Evolutionary conservation across 1,284 basidiomycete species (phyloP), one percentile per base, ranked within the genome.

Genomic region (Schizopora paradoxa): DNA sequence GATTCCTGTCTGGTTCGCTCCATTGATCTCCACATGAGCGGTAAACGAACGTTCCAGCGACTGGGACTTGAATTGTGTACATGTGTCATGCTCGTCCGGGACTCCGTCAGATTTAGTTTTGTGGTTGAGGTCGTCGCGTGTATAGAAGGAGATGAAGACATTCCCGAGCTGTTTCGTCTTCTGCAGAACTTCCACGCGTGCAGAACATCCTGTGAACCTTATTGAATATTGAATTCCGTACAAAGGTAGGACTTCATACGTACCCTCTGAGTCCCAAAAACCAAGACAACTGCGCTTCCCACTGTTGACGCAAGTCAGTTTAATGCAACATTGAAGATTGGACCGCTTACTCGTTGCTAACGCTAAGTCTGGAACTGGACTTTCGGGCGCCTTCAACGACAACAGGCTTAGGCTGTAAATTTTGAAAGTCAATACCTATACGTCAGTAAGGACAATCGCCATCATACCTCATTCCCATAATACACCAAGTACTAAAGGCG

Each of bases 251-350:
- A n/a, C n/a, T n/a, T n/a, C n/a, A n/a, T n/a, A n/a, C n/a, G n/a
- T n/a, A n/a, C n/a, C n/a, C n/a, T n/a, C 51, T 72, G 72, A 0
- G 72, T 69, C 2, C 64, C 71, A 52, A 75, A 75, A 34, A 73
- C 66, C 28, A 72, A 29, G 11, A 73, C 57, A 10, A 70, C 57
- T 22, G 67, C 61, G 4, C 61, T 69, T 8, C 70, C 62, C 48
- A 69, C 73, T 73, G 45, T 19, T 43, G 16, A 14, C 38, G 28
- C 8, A 23, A 33, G 37, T 34, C 14, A 10, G 44, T 14, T 35
- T n/a, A 19, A 39, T 13, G 26, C n/a, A n/a, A n/a, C n/a, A n/a
- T n/a, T n/a, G n/a, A n/a, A n/a, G n/a, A n/a, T n/a, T n/a, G n/a
- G n/a, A n/a, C 6, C 18, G 51, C 63, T 42, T 54, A 72, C 71